A percentile compares a stretch with the other conserved stretches of the same genome.
phyloP scores from a whole-genome alignment of 2,329 filamentous ascomycete genomes.

The Tolypocladium ophioglossoides region DNA sequence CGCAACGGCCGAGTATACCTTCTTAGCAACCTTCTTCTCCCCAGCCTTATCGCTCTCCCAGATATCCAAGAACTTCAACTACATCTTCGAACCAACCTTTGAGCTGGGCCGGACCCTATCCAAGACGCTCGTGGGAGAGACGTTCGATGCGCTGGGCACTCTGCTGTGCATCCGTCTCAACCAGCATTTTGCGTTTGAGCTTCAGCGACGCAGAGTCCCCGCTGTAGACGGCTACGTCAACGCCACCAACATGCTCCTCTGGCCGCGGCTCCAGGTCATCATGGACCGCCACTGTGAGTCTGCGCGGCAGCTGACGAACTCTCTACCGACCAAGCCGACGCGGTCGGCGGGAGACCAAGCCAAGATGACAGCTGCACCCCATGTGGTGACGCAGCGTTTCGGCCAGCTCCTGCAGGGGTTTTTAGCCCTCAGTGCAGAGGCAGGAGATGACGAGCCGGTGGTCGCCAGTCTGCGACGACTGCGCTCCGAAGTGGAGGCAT shows the following conservation, averaged over 20 bases:
- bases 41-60: slow-evolving; percentile 63
- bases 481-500: slow-evolving; percentile 71
- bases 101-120: slow-evolving; percentile 70
- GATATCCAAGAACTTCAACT: slow-evolving; percentile 73
- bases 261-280: slow-evolving; percentile 88
- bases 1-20: slow-evolving; percentile 87
- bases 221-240: slow-evolving; percentile 88
- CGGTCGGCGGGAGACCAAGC: slow-evolving; percentile 37
- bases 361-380: slow-evolving; percentile 69
- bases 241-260: slow-evolving; percentile 87
- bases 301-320: slow-evolving; percentile 52
- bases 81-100: slow-evolving; percentile 86
- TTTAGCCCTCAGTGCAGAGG: slow-evolving; percentile 72
- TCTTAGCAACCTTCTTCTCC: slow-evolving; percentile 82
- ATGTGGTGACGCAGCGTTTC: slow-evolving; percentile 89
- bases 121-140: slow-evolving; percentile 63
- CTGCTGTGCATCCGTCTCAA: slow-evolving; percentile 89
- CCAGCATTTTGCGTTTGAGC: slow-evolving; percentile 86
- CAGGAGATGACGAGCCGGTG: slow-evolving; percentile 89
- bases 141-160: slow-evolving; percentile 75
- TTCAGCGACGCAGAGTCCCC: slow-evolving; percentile 84
- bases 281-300: slow-evolving; percentile 92
- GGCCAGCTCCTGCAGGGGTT: slow-evolving; percentile 85
- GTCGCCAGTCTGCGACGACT: slow-evolving; percentile 69
- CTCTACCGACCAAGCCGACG: slow-evolving; percentile 34